These are phyloP conservation scores for Adenanthera pavonina DNA, from an alignment of 306 rosid genomes.

Conservation along the genomic window DNA sequence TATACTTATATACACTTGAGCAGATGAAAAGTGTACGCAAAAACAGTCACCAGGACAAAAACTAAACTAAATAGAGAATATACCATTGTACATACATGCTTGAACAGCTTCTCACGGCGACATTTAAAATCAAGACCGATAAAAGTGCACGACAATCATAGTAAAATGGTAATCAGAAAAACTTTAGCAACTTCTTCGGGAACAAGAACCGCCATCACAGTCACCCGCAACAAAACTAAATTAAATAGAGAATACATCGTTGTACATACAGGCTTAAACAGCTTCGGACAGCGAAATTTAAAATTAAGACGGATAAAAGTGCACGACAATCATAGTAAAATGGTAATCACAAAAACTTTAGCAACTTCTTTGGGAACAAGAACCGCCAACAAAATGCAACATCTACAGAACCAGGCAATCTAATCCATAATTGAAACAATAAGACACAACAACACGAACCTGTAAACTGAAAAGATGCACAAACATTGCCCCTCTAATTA, in stretches of 20 bases:
- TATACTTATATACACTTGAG: background rate
- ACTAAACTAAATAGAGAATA: background rate
- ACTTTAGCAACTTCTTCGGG: background rate
- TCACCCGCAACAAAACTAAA: background rate
- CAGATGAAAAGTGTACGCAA: background rate
- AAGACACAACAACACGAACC: background rate
- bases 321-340: background rate
- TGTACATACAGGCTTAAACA: background rate
- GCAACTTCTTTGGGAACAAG: background rate
- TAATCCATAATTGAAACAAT: constrained; percentile 1
- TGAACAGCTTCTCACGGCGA: background rate
- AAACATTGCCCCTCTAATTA: background rate
- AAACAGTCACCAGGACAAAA: background rate
- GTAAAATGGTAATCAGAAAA: constrained; percentile 5
- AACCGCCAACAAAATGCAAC: background rate
- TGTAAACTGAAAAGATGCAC: background rate
- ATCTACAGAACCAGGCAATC: background rate
- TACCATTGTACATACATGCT: background rate
- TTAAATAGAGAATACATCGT: background rate
- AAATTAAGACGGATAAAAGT: background rate
- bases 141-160: background rate
- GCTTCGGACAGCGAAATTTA: background rate
- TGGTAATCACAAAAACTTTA: background rate
- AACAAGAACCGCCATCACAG: background rate
- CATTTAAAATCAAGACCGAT: background rate